Base-by-base conservation (phyloP, 1,284 basidiomycete genomes). In the Moniliella sp. region DNA sequence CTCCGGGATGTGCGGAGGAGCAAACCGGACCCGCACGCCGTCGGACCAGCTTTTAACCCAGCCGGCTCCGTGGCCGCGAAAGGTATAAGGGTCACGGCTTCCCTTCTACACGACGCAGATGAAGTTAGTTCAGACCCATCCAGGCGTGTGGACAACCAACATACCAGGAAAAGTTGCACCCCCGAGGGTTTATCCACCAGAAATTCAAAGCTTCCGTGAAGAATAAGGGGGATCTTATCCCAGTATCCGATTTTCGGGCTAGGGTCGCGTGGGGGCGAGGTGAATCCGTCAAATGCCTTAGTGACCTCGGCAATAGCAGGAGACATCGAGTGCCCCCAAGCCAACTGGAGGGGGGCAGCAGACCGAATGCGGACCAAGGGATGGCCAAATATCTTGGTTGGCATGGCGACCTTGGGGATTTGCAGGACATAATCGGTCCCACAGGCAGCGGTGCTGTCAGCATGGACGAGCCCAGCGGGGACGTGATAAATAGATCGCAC, bases 381-480 rank as follows among this genome's bases (percentile, higher is more conserved):
- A 27, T 71, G 69, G 2, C 81, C 80, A 55, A 88, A 94, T 14
- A 76, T 78, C 62, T 94, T 94, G 48, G 86, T 76, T 0, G 86
- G 78, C 78, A 88, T 88, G 36, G 84, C 76, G 0, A 83, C 84
- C 61, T 88, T 93, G 0, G 83, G 82, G 18, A 93, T 69, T 23
- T 66, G 57, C 13, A 91, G 63, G 4, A 65, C 64, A 32, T 86
- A 70, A 5, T 72, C 66, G 3, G 65, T 57, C 13, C 71, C 67
- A 12, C 71, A 71, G 9, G 35, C 27, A 8, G 32, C 36, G 25
- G 72, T 51, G 2, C 48, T 48, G 1, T 48, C 41, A 4, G 51
- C 56, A 4, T 53, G 54, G 15, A 59, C 50, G 13, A 59, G 36
- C 15, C 48, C 41, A 4, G 48, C 47, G 3, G 45, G 48, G 9